Evolutionary conservation across 306 rosid species (phyloP).

Genomic region (Ceratonia siliqua): DNA sequence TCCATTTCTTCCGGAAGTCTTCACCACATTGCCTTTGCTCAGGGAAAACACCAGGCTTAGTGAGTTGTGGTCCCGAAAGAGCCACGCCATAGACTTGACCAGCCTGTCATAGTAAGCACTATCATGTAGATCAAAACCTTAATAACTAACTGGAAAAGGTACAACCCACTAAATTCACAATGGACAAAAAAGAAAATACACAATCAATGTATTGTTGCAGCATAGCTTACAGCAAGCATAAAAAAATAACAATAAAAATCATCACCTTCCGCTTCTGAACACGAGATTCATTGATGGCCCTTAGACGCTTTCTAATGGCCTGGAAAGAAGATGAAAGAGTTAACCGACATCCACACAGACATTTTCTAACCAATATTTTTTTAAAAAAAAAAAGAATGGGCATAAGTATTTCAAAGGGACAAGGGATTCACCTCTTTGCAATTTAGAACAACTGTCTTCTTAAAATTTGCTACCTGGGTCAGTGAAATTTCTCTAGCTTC

Average conservation of each 20-base stretch:
- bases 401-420: slow-evolving; percentile 23
- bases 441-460: slow-evolving; percentile 60
- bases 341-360: slow-evolving; percentile 9
- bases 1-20: slow-evolving; percentile 87
- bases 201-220: neutral
- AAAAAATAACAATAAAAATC: slow-evolving; percentile 29
- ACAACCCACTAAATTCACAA: slow-evolving; percentile 21
- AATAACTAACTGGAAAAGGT: slow-evolving; percentile 23
- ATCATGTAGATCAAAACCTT: slow-evolving; percentile 30
- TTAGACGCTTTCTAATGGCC: slow-evolving; percentile 80
- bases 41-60: slow-evolving; percentile 78
- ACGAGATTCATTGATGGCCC: slow-evolving; percentile 96
- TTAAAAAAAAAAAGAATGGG: neutral
- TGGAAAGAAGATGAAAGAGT: slow-evolving; percentile 45
- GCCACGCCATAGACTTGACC: slow-evolving; percentile 93
- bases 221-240: slow-evolving; percentile 22
- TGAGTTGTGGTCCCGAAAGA: slow-evolving; percentile 75
- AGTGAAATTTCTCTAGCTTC: slow-evolving; percentile 71
- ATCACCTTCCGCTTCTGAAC: slow-evolving; percentile 94
- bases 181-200: neutral
- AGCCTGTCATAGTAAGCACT: slow-evolving; percentile 64
- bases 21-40: slow-evolving; percentile 76
- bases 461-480: slow-evolving; percentile 59
- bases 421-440: slow-evolving; percentile 80
- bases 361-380: neutral